phyloP scores from a whole-genome alignment of 768 basidiomycete species.

The Trametes maxima region DNA sequence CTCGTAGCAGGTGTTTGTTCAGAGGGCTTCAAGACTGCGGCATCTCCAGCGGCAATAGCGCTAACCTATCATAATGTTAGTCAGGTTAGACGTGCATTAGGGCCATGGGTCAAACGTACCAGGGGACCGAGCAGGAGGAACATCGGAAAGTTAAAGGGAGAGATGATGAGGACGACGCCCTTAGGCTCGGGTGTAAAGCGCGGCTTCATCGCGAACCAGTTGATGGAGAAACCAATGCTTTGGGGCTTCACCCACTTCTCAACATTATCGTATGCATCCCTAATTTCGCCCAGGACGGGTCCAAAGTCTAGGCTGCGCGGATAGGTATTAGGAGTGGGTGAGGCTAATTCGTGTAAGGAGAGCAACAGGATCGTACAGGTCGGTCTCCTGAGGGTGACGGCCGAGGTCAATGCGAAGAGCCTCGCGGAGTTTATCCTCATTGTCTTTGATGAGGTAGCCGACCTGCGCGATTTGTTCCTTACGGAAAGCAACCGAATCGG shows the following conservation, averaged over 20 bases:
- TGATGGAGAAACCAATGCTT: conserved; percentile 54
- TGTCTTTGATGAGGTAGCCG: conserved; percentile 73
- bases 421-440: conserved; percentile 56
- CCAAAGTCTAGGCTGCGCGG: conserved; percentile 62
- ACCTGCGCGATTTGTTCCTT: conserved; percentile 75
- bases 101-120: conserved; percentile 37
- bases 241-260: conserved; percentile 76
- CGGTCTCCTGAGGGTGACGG: conserved; percentile 57
- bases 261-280: conserved; percentile 57
- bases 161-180: conserved; percentile 69
- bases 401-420: conserved; percentile 64
- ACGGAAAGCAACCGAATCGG: conserved; percentile 62
- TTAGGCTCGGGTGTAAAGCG: conserved; percentile 73
- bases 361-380: conserved; percentile 38
- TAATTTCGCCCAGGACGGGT: conserved; percentile 51
- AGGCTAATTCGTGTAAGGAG: background rate
- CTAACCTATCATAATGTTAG: conserved; percentile 35
- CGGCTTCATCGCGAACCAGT: conserved; percentile 60
- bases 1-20: conserved; percentile 62
- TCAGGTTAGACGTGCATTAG: background rate
- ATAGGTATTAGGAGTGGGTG: background rate
- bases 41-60: conserved; percentile 78
- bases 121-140: conserved; percentile 61
- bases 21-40: conserved; percentile 72
- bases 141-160: conserved; percentile 76